A percentile compares a stretch with the other conserved stretches of the same genome.
Conservation (phyloP, 2,329 filamentous ascomycete species). For the Sporothrix brasiliensis region DNA sequence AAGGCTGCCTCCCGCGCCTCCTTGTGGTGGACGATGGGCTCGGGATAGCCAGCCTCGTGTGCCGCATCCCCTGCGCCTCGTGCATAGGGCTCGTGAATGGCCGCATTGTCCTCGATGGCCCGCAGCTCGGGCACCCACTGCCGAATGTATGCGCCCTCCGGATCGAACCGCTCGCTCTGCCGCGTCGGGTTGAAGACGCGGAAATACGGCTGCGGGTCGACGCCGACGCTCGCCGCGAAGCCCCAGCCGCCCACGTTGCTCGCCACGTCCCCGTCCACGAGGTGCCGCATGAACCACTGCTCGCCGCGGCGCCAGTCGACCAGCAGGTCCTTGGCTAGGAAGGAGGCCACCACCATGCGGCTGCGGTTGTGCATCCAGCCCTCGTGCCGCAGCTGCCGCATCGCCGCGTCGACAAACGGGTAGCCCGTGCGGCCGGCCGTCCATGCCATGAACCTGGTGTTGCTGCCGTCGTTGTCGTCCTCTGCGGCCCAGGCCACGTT, state of each 20-base stretch:
- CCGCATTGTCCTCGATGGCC: constrained; percentile 66
- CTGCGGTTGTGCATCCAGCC: constrained; percentile 85
- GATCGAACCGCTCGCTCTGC: constrained; percentile 86
- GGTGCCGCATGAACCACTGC: constrained; percentile 77
- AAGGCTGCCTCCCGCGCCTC: constrained; percentile 60
- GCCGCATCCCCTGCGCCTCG: constrained; percentile 63
- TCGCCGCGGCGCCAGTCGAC: constrained; percentile 85
- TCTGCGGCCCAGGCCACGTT: constrained; percentile 84
- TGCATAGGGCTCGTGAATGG: constrained; percentile 79
- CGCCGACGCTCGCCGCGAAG: constrained; percentile 48
- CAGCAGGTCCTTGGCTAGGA: constrained; percentile 77
- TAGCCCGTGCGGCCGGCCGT: constrained; percentile 73
- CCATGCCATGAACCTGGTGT: constrained; percentile 67
- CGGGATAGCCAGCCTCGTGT: constrained; percentile 71
- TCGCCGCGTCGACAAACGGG: constrained; percentile 83
- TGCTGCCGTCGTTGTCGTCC: constrained; percentile 47
- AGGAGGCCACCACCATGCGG: constrained; percentile 82
- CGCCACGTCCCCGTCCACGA: constrained; percentile 79
- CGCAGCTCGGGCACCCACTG: constrained; percentile 79
- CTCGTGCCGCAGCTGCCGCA: constrained; percentile 71
- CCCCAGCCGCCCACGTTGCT: constrained; percentile 71
- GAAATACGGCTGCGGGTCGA: constrained; percentile 72
- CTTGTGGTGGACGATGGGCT: constrained; percentile 74
- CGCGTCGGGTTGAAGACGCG: constrained; percentile 84
- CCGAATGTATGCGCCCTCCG: constrained; percentile 75